Percentiles rank a stretch among this genome's conserved stretches.
Evolutionary conservation across 2,329 filamentous ascomycete genomes (phyloP).

Genomic region (Monosporascus cannonballus): DNA sequence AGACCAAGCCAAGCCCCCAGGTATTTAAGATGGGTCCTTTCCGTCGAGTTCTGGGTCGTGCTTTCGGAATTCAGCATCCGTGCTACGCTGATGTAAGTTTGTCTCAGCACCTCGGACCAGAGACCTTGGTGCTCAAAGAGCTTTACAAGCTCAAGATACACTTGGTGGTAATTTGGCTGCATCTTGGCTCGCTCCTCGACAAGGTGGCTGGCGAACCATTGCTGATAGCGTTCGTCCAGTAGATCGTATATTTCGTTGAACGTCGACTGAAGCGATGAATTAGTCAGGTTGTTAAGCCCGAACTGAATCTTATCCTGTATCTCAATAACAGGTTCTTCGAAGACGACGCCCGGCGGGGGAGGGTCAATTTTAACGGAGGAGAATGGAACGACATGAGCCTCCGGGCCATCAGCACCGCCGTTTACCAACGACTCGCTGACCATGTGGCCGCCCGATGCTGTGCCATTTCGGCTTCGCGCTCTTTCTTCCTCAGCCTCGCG

Average conservation of each 20-base stretch:
- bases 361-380: conserved; percentile 71
- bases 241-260: conserved; percentile 74
- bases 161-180: conserved; percentile 91
- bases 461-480: conserved; percentile 50
- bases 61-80: conserved; percentile 86
- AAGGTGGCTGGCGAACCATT: conserved; percentile 94
- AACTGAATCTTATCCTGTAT: conserved; percentile 92
- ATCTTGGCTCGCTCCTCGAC: conserved; percentile 95
- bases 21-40: conserved; percentile 86
- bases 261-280: conserved; percentile 79
- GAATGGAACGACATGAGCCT: conserved; percentile 66
- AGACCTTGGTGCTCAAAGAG: conserved; percentile 73
- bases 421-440: conserved; percentile 56
- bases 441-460: conserved; percentile 27
- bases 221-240: conserved; percentile 74
- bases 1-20: conserved; percentile 90
- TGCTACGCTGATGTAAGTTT: conserved; percentile 83
- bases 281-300: conserved; percentile 92
- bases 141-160: conserved; percentile 85
- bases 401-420: conserved; percentile 63
- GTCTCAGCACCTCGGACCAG: conserved; percentile 84
- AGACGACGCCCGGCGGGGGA: conserved; percentile 54
- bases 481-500: conserved; percentile 59
- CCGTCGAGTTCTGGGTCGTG: conserved; percentile 76
- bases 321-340: conserved; percentile 77